A percentile compares a stretch with the other conserved stretches of the same genome.
phyloP scores from a whole-genome alignment of 1,284 basidiomycete species.

The Boletus semigastroideus region DNA sequence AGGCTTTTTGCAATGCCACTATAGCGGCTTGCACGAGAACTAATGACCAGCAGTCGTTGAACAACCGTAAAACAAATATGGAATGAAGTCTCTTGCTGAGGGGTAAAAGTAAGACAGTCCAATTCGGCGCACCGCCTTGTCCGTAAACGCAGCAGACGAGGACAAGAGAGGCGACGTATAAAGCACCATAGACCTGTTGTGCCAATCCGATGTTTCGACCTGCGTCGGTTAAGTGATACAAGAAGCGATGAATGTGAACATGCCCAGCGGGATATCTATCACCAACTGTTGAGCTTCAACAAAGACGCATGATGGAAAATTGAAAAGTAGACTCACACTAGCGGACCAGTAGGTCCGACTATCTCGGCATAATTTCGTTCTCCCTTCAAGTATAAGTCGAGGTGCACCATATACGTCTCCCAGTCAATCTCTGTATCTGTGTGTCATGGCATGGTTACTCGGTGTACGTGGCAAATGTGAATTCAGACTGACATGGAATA shows the following conservation, averaged over 20 bases:
- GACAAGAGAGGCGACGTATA: conserved; percentile 70
- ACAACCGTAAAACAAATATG: conserved; percentile 88
- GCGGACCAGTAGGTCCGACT: conserved; percentile 87
- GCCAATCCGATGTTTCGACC: conserved; percentile 66
- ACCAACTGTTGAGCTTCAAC: conserved; percentile 2
- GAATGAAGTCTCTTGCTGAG: conserved; percentile 94
- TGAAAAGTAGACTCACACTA: conserved; percentile 66
- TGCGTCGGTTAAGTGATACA: conserved; percentile 64
- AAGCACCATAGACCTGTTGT: conserved; percentile 74
- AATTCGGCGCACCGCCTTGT: conserved; percentile 73
- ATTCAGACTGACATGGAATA: conserved; percentile 68
- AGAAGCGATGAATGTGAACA: conserved; percentile 78
- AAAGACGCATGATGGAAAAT: not conserved
- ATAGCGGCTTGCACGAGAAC: conserved; percentile 60
- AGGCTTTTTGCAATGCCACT: conserved; percentile 56
- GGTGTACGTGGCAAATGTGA: conserved; percentile 4
- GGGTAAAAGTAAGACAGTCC: conserved; percentile 73
- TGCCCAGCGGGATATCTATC: conserved; percentile 93
- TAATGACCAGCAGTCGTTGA: conserved; percentile 94
- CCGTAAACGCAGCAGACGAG: conserved; percentile 71
- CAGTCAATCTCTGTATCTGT: conserved; percentile 99
- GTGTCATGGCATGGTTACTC: conserved; percentile 15
- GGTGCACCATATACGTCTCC: conserved; percentile 90
- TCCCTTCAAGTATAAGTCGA: conserved; percentile 77
- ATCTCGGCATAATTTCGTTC: conserved; percentile 87